Evolutionary conservation across 768 basidiomycete species (phyloP).

Genomic region (Mycena vitilis): DNA sequence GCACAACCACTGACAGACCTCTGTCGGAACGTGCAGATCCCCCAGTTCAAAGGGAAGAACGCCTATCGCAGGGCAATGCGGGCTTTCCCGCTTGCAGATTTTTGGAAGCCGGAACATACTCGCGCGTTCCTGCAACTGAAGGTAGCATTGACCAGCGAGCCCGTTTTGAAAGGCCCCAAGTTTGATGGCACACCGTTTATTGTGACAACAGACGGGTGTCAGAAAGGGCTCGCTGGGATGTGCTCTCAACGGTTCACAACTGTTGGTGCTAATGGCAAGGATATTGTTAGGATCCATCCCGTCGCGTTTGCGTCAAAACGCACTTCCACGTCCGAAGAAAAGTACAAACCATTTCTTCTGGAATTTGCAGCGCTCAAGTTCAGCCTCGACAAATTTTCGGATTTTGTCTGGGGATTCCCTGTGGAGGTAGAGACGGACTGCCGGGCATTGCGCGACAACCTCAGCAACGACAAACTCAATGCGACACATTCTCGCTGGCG

Average conservation of each 20-base stretch:
- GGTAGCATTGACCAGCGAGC: conserved; percentile 35
- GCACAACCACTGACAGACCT: conserved; percentile 49
- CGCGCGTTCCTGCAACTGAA: conserved; percentile 44
- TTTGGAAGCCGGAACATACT: conserved; percentile 35
- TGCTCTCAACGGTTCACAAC: conserved; percentile 38
- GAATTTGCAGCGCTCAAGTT: conserved; percentile 42
- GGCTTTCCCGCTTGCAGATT: conserved; percentile 17
- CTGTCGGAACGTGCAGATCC: conserved; percentile 34
- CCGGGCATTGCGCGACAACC: conserved; percentile 37
- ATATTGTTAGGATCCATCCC: conserved; percentile 35
- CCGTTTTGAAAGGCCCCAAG: conserved; percentile 34
- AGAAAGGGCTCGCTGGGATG: conserved; percentile 42
- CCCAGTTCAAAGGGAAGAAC: conserved; percentile 36
- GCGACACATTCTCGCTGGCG: conserved; percentile 43
- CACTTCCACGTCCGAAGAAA: conserved; percentile 21
- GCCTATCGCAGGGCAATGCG: conserved; percentile 44
- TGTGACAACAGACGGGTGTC: conserved; percentile 44
- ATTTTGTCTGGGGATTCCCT: conserved; percentile 38
- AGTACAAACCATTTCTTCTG: conserved; percentile 46
- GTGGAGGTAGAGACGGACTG: conserved; percentile 35
- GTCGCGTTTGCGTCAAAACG: conserved; percentile 42
- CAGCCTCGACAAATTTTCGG: conserved; percentile 38
- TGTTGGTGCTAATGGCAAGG: conserved; percentile 30
- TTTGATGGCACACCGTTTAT: conserved; percentile 46
- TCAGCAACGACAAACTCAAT: conserved; percentile 39